phyloP scores from a whole-genome alignment of 2,329 filamentous ascomycete species.

The Bisporella sp. region DNA sequence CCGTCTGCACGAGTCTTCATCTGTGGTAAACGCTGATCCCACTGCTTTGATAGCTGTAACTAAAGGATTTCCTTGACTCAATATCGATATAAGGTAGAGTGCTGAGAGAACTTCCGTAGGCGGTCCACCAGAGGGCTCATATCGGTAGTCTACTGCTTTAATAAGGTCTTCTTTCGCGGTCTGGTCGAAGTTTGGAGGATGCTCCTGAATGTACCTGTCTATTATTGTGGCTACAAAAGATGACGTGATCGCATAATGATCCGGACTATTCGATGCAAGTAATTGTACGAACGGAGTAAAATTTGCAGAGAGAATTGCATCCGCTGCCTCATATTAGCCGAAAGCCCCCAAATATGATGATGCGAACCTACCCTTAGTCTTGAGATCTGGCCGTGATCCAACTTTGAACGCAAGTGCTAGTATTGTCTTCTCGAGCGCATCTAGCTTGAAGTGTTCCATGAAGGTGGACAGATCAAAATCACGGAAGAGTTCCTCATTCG shows the following conservation, averaged over 20 bases:
- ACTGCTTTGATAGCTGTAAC: slow-evolving; percentile 65
- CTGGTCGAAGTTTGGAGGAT: slow-evolving; percentile 78
- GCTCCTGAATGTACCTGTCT: slow-evolving; percentile 80
- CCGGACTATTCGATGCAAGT: slow-evolving; percentile 53
- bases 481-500: slow-evolving; percentile 86
- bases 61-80: slow-evolving; percentile 52
- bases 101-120: slow-evolving; percentile 65
- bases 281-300: slow-evolving; percentile 71
- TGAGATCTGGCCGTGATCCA: slow-evolving; percentile 72
- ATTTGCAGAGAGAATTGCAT: slow-evolving; percentile 80
- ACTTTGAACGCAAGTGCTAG: slow-evolving; percentile 84
- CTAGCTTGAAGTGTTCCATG: slow-evolving; percentile 91
- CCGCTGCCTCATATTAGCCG: slow-evolving; percentile 47
- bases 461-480: slow-evolving; percentile 96
- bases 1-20: slow-evolving; percentile 57
- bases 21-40: slow-evolving; percentile 69
- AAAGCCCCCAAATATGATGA: not conserved
- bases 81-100: slow-evolving; percentile 60
- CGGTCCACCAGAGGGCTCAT: slow-evolving; percentile 50
- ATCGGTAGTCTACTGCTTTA: slow-evolving; percentile 53
- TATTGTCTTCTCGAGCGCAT: slow-evolving; percentile 79
- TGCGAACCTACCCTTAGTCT: slow-evolving; percentile 68
- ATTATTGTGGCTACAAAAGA: slow-evolving; percentile 72
- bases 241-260: slow-evolving; percentile 59
- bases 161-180: slow-evolving; percentile 63